Percentiles rank a stretch among this genome's conserved stretches.
These are phyloP conservation scores for Solanum commersonii DNA, from an alignment of 257 asterid species.

Conservation along the genomic window DNA sequence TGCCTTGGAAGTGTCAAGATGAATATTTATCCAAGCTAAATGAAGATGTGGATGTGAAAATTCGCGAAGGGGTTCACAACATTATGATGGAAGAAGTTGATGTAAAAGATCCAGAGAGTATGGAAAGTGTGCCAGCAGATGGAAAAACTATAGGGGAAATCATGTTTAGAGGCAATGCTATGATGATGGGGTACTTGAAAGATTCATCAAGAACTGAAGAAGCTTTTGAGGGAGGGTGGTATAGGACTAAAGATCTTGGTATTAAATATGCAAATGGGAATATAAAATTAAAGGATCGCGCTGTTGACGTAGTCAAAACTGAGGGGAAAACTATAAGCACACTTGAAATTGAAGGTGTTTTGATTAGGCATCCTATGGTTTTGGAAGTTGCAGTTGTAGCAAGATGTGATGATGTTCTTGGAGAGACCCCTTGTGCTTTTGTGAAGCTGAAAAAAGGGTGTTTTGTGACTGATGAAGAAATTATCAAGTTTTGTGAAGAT, in stretches of 20 bases:
- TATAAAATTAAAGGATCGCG: constrained; percentile 49
- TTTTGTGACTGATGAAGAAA: constrained; percentile 20
- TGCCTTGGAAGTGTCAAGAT: constrained; percentile 22
- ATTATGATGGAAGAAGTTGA: constrained; percentile 43
- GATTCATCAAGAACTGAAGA: constrained; percentile 30
- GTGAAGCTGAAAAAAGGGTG: constrained; percentile 50
- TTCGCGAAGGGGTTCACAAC: constrained; percentile 41
- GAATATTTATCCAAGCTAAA: background rate
- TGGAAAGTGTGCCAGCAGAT: constrained; percentile 52
- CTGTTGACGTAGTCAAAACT: constrained; percentile 32
- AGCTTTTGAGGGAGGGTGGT: constrained; percentile 69
- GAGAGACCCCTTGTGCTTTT: constrained; percentile 70
- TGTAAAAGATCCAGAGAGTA: constrained; percentile 41
- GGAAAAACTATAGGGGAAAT: constrained; percentile 55
- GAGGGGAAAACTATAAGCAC: constrained; percentile 50
- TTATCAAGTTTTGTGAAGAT: constrained; percentile 34
- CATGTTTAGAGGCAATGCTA: constrained; percentile 53
- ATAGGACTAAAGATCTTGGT: constrained; percentile 56
- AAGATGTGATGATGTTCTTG: constrained; percentile 43
- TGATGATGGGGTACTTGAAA: constrained; percentile 59
- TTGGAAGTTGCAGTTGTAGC: constrained; percentile 68
- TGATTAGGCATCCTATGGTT: constrained; percentile 41
- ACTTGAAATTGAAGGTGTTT: constrained; percentile 43
- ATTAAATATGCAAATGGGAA: constrained; percentile 42
- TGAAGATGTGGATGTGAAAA: constrained; percentile 13